Evolutionary conservation across 2,329 filamentous ascomycete species (phyloP).

Genomic region (Lasiodiplodia sp.): DNA sequence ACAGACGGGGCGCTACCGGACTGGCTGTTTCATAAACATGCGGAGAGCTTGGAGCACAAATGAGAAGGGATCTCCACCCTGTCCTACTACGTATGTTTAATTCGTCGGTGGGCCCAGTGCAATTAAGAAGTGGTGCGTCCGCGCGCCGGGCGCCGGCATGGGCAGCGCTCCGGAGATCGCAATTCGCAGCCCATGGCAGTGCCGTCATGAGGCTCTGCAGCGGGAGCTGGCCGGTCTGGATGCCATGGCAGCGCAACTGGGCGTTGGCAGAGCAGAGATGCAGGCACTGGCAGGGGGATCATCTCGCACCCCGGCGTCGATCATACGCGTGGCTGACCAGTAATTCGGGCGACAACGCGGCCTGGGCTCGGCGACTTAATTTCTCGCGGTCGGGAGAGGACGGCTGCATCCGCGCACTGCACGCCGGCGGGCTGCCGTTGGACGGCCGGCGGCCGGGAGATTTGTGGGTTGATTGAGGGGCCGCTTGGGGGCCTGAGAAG

Average conservation of each 20-base stretch:
- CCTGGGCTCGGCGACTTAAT: constrained; percentile 6
- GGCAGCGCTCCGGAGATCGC: constrained; percentile 4
- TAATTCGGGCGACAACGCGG: constrained; percentile 16
- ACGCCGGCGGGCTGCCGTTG: constrained; percentile 12
- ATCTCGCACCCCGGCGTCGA: constrained; percentile 23
- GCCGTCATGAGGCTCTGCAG: constrained; percentile 12
- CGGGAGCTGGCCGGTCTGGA: background rate
- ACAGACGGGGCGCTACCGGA: constrained; percentile 20
- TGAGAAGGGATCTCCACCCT: constrained; percentile 26
- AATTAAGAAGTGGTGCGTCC: constrained; percentile 20
- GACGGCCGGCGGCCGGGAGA: constrained; percentile 11
- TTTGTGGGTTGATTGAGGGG: constrained; percentile 14
- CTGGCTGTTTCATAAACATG: constrained; percentile 30
- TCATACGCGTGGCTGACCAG: constrained; percentile 28
- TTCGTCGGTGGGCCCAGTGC: constrained; percentile 18
- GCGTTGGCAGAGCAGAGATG: background rate
- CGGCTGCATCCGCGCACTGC: constrained; percentile 7
- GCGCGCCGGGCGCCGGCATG: constrained; percentile 10
- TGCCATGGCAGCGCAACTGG: background rate
- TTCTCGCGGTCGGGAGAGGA: background rate
- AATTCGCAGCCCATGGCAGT: background rate
- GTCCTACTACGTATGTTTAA: constrained; percentile 27
- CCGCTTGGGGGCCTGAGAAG: constrained; percentile 22
- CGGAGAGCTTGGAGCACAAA: constrained; percentile 30
- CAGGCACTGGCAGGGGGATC: constrained; percentile 17